phyloP scores from a whole-genome alignment of 2,329 filamentous ascomycete genomes.

The Trichophyton schoenleinii region DNA sequence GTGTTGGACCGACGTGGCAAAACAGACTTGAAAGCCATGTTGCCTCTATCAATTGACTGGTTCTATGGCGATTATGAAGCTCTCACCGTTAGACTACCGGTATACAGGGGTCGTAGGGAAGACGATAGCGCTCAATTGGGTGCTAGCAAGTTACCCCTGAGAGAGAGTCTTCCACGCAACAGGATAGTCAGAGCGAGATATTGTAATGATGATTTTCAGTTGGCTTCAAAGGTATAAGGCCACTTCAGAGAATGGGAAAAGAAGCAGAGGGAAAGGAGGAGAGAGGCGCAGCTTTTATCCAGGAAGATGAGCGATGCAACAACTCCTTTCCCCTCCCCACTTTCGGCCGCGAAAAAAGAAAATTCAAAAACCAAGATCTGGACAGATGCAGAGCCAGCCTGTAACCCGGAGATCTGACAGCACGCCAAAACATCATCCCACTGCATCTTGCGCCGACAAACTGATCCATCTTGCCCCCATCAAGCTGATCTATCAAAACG shows the following conservation, averaged over 20 bases:
- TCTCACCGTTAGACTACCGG: neutral
- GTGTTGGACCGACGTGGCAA: conserved; percentile 8
- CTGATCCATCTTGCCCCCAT: no score
- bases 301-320: neutral
- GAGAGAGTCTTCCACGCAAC: neutral
- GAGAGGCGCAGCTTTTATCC: neutral
- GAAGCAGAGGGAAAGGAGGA: neutral
- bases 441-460: neutral
- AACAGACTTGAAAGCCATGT: neutral
- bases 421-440: neutral
- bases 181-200: neutral
- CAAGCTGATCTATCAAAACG: neutral
- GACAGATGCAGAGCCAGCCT: neutral
- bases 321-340: neutral
- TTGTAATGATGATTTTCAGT: neutral
- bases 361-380: neutral
- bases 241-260: neutral
- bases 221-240: neutral
- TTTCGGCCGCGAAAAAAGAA: neutral
- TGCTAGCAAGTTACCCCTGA: neutral
- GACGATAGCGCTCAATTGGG: neutral
- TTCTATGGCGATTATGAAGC: neutral
- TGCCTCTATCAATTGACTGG: neutral
- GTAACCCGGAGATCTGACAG: neutral
- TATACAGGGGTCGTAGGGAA: neutral